Conservation (phyloP, 345 rosid genomes). For the Gossypium anomalum region DNA sequence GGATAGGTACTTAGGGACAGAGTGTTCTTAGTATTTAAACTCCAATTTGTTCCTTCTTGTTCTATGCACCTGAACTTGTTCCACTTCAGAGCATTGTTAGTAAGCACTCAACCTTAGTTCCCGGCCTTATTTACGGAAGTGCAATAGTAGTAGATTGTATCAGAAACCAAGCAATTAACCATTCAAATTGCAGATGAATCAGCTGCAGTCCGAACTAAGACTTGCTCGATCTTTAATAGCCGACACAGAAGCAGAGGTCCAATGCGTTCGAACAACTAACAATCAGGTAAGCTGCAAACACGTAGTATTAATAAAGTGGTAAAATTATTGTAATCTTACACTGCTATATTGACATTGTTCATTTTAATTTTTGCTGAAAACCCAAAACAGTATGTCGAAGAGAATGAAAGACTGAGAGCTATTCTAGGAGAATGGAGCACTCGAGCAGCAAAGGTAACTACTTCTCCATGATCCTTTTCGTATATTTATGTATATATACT, state of each 20-base stretch:
- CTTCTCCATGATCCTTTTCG: not conserved
- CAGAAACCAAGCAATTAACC: constrained; percentile 10
- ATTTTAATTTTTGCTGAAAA: not conserved
- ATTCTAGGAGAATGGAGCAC: constrained; percentile 91
- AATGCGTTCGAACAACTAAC: constrained; percentile 66
- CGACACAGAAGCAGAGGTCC: constrained; percentile 82
- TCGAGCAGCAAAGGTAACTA: constrained; percentile 84
- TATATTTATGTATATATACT: not conserved
- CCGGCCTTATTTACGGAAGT: not conserved
- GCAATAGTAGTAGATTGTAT: not conserved
- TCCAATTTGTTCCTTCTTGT: not conserved
- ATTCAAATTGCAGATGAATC: constrained; percentile 60
- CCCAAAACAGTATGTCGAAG: constrained; percentile 70
- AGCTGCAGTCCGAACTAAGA: constrained; percentile 80
- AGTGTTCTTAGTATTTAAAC: not conserved
- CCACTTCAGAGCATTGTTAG: not conserved
- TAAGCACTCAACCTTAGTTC: not conserved
- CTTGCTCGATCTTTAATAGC: constrained; percentile 88
- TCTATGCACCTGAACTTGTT: too few species aligned
- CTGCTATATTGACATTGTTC: not conserved
- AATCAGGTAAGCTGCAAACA: constrained; percentile 50
- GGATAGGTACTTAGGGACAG: not conserved
- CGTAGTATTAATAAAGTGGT: not conserved
- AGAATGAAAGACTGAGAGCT: constrained; percentile 88
- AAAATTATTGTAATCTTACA: not conserved